Conservation (phyloP, 345 rosid species). For the Eucalyptus pumila region DNA sequence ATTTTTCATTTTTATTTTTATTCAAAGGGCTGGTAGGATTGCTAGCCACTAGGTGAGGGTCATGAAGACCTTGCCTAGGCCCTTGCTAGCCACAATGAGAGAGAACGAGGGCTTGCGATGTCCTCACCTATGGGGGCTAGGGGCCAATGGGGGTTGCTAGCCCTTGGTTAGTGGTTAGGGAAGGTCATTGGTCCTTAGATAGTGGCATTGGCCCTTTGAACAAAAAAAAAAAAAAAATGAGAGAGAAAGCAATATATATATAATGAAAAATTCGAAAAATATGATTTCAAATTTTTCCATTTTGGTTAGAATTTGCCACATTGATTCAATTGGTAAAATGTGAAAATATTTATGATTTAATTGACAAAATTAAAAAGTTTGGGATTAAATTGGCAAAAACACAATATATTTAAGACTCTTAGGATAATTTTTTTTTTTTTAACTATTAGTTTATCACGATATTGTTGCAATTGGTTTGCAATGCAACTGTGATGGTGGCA, state of each 20-base stretch:
- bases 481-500: background rate
- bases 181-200: no score
- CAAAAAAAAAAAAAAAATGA: fast-evolving
- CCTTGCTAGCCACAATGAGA: background rate
- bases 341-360: no score
- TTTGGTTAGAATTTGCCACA: fast-evolving
- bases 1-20: no score
- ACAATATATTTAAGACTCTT: no score
- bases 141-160: background rate
- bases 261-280: fast-evolving
- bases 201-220: no score
- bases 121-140: background rate
- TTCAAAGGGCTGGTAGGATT: background rate
- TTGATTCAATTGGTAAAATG: no score
- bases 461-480: background rate
- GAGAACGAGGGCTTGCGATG: background rate
- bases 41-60: background rate
- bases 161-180: no score
- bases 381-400: no score
- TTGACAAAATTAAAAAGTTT: no score
- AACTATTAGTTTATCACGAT: background rate
- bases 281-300: no score
- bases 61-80: background rate
- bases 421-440: no score
- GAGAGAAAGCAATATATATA: background rate